Evolutionary conservation across 2,329 filamentous ascomycete species (phyloP).

Genomic region (Fusarium staphyleae): DNA sequence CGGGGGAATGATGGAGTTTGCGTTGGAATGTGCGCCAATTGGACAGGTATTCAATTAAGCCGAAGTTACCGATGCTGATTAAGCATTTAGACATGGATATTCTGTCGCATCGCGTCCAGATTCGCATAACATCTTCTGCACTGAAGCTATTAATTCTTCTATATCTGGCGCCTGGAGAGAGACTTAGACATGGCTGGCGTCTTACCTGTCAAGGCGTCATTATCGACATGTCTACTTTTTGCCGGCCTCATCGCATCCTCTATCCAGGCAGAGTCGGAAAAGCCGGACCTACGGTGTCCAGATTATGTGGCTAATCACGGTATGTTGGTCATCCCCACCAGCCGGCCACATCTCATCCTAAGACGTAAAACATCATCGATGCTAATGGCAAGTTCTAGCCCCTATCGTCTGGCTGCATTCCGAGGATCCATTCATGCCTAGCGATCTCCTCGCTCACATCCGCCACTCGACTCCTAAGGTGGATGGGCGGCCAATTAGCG

Average conservation of each 20-base stretch:
- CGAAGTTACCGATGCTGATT: slow-evolving; percentile 24
- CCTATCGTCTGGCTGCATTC: slow-evolving; percentile 46
- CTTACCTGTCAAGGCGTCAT: neutral
- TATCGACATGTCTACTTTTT: slow-evolving; percentile 11
- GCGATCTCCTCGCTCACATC: slow-evolving; percentile 42
- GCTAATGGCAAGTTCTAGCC: slow-evolving; percentile 29
- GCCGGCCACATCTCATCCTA: neutral
- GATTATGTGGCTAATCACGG: slow-evolving; percentile 44
- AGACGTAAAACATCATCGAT: neutral
- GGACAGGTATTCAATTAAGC: neutral
- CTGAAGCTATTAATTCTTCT: neutral
- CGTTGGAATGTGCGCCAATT: slow-evolving; percentile 7
- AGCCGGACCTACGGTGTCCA: slow-evolving; percentile 29
- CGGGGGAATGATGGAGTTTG: neutral
- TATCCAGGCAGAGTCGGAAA: slow-evolving; percentile 15
- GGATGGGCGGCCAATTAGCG: slow-evolving; percentile 23
- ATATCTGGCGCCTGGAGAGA: neutral
- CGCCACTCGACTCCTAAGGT: slow-evolving; percentile 41
- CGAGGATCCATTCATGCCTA: slow-evolving; percentile 44
- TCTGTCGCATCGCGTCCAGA: neutral
- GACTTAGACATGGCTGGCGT: slow-evolving; percentile 14
- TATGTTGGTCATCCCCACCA: slow-evolving; percentile 25
- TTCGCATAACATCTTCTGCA: too few relatives aligned
- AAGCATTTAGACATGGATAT: slow-evolving; percentile 6
- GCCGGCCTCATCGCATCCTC: slow-evolving; percentile 6